Conservation (phyloP, 768 basidiomycete species). For the Phaffia australis region DNA sequence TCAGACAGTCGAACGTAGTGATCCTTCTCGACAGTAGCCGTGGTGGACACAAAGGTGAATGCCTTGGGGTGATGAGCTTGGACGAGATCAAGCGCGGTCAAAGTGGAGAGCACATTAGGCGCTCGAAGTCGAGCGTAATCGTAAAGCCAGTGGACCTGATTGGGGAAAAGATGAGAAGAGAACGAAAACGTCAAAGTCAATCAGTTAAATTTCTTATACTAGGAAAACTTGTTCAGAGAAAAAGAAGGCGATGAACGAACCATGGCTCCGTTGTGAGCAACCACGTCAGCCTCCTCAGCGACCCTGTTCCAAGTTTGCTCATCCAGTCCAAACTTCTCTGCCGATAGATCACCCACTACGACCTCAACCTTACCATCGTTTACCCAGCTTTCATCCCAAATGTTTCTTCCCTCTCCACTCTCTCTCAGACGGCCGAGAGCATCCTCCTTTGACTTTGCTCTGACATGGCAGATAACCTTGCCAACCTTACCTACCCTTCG, state of each 20-base stretch:
- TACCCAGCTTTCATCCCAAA: slow-evolving; percentile 84
- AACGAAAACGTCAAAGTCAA: neutral
- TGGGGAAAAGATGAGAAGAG: neutral
- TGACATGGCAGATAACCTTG: slow-evolving; percentile 87
- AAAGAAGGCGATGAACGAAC: slow-evolving; percentile 44
- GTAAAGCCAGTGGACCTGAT: slow-evolving; percentile 95
- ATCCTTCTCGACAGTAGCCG: slow-evolving; percentile 84
- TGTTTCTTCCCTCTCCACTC: slow-evolving; percentile 62
- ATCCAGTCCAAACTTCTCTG: slow-evolving; percentile 61
- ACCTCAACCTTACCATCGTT: slow-evolving; percentile 57
- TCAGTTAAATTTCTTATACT: too few species aligned
- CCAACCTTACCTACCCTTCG: slow-evolving; percentile 49
- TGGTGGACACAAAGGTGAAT: slow-evolving; percentile 86
- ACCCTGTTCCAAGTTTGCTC: slow-evolving; percentile 55
- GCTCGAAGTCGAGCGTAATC: slow-evolving; percentile 86
- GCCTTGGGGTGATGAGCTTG: slow-evolving; percentile 57
- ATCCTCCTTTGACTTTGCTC: slow-evolving; percentile 53
- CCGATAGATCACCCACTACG: slow-evolving; percentile 70
- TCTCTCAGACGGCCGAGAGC: slow-evolving; percentile 62
- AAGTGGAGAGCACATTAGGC: slow-evolving; percentile 83
- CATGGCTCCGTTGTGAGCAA: slow-evolving; percentile 94
- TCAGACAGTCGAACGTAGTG: slow-evolving; percentile 83
- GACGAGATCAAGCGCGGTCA: slow-evolving; percentile 64
- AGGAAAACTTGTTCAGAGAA: too few species aligned
- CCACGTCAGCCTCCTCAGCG: slow-evolving; percentile 60